Evolutionary conservation across 495 filamentous ascomycete genomes (phyloP), one percentile per base, ranked within the genome.

Genomic region (Filosporella fistucella): DNA sequence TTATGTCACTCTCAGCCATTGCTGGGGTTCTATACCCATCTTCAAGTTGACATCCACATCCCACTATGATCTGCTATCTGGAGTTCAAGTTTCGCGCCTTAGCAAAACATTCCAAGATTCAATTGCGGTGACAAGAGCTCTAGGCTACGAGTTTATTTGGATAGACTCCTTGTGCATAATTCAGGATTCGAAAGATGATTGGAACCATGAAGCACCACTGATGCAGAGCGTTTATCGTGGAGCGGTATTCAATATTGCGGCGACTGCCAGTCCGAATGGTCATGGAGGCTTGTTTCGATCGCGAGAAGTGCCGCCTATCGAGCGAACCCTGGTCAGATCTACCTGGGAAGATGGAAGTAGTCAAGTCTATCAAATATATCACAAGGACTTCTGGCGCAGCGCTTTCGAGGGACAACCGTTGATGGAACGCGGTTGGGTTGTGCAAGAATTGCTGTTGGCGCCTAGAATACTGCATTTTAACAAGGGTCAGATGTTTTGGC

Each of bases 391-490:
- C 16, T 38, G 35, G 35, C 35, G 35, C 8, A 38, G 35, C 10
- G 17, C 20, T 38, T 16, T 43, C 6, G 29, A 29, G 21, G 22
- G 32, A 6, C 25, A 24, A 9, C 41, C 41, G 12, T 26, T 43
- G 0, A 68, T 62, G 38, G 47, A 51, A 22, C 38, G 69, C 6
- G 70, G 61, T 0, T 74, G 69, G 70, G 63, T 71, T 0, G 35
- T 71, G 26, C 68, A 72, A 33, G 70, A 74, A 51, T 39, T 63
- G 6, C 67, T 57, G 0, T 37, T 74, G 17, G 63, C 70, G 3
- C 57, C 63, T 14, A 29, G 70, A 23, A 67, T 66, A 1, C 68
- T 74, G n/a, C 60, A 63, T 51, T 74, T 71, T 46, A 65, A 64
- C 0, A 57, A 54, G 6, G 61, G 37, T 7, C 66, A 71, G 38